These are phyloP conservation scores for Erodium moschatum DNA, from an alignment of 441 rosid genomes.

Conservation along the genomic window DNA sequence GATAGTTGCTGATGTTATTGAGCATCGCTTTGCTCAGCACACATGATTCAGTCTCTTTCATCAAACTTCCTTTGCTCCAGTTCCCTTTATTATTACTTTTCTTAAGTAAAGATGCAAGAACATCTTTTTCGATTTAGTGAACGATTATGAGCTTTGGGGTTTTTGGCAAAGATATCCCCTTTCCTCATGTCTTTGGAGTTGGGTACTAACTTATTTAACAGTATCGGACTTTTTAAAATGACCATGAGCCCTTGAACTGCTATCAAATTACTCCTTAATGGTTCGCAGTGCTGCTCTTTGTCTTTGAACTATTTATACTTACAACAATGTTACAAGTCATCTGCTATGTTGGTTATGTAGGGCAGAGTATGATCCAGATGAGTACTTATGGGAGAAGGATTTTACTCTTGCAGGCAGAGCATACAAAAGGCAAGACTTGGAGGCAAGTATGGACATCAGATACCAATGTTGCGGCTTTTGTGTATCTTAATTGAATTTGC, in stretches of 20 bases:
- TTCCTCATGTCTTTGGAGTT: not conserved
- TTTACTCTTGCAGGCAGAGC: slow-evolving; percentile 73
- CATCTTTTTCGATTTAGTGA: not conserved
- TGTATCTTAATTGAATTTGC: too few relatives aligned
- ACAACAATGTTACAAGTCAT: slow-evolving; percentile 2
- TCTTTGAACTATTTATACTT: not conserved
- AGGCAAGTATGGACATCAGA: slow-evolving; percentile 70
- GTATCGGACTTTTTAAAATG: too few relatives aligned
- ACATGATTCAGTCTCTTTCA: not conserved
- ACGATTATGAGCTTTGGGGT: not conserved
- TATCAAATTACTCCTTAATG: not conserved
- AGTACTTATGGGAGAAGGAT: slow-evolving; percentile 80
- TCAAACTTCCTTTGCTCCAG: not conserved
- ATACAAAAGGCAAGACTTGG: slow-evolving; percentile 80
- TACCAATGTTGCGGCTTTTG: slow-evolving; percentile 22
- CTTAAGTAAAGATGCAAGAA: not conserved
- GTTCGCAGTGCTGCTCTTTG: not conserved
- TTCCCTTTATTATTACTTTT: not conserved
- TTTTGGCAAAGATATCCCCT: not conserved
- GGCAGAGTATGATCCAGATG: slow-evolving; percentile 91
- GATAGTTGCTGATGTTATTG: too few relatives aligned
- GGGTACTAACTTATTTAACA: not conserved
- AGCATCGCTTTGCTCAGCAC: too few relatives aligned
- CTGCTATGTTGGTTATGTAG: slow-evolving; percentile 28
- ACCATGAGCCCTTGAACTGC: not conserved